Evolutionary conservation across 805 yeast genomes (phyloP), one percentile per base, ranked within the genome.

Genomic region (Saccharomycopsis amapae): DNA sequence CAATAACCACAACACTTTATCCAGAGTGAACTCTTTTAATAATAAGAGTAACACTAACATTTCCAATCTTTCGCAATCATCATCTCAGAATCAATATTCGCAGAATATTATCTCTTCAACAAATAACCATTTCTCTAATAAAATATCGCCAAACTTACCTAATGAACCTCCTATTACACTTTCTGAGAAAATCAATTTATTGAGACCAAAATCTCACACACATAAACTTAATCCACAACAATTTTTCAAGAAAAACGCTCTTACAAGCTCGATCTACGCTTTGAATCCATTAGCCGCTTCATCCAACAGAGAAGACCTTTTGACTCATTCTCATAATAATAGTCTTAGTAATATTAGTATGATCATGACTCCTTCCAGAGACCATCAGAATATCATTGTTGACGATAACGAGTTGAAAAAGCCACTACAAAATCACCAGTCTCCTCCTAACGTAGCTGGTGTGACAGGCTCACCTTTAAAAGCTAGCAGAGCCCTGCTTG

Each of bases 131-230:
- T 15, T n/a, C 19, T 19, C 24, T 20, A 39, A 30, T 18, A 24
- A 40, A 15, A 12, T 40, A 18, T 26, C 44, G 19, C 26, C 26
- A 17, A 40, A 24, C 18, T 30, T 50, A 18, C 44, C 53, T 5
- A 50, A 40, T 34, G 51, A 47, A 25, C 53, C 53, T 5, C 53
- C 53, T 19, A 46, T 50, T 20, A 40, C 53, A 4, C 30, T 50
- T 4, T 35, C n/a, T 25, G 53, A 50, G 31, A 50, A 50, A 32
- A 50, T 50, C 20, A 50, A 50, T 38, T 20, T 50, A 35, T 33
- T 50, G 9, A 38, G 46, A 19, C 48, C 51, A 5, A 46, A 38
- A 5, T 32, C 15, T 13, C 33, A 38, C 17, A 36, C n/a, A 2
- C 37, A 26, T 12, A 26, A 26, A 9, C 30, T 17, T 13, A 20